Conservation (phyloP, 805 yeast species). For the Candida silvatica region DNA sequence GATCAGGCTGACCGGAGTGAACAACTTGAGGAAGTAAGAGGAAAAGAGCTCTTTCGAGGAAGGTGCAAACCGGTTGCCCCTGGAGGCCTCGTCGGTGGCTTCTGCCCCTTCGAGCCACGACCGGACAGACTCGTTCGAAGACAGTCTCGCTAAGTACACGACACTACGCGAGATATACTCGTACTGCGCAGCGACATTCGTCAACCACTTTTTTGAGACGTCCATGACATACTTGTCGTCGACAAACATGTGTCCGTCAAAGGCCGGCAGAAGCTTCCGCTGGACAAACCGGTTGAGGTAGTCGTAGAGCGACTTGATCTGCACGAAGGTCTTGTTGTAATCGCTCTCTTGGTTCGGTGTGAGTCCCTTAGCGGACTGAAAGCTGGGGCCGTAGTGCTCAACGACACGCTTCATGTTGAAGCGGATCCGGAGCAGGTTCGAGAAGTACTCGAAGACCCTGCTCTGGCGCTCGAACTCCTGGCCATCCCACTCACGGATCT, state of each 20-base stretch:
- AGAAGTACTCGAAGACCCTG: conserved; percentile 21
- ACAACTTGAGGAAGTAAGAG: conserved; percentile 22
- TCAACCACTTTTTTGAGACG: conserved; percentile 17
- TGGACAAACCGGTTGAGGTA: conserved; percentile 19
- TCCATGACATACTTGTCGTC: conserved; percentile 19
- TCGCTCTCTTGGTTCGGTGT: conserved; percentile 11
- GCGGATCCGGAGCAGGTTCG: conserved; percentile 17
- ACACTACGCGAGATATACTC: conserved; percentile 21
- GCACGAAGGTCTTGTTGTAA: conserved; percentile 22
- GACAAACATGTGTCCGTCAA: conserved; percentile 21
- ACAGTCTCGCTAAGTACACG: conserved; percentile 21
- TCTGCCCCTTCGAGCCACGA: conserved; percentile 16
- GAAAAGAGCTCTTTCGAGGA: conserved; percentile 21
- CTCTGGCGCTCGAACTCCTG: conserved; percentile 22
- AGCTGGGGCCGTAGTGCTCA: conserved; percentile 19
- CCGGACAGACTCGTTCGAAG: conserved; percentile 17
- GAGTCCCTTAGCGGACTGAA: conserved; percentile 6
- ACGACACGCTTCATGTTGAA: conserved; percentile 21
- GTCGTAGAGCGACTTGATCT: conserved; percentile 15
- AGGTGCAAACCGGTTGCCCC: conserved; percentile 16
- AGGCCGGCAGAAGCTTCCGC: conserved; percentile 18
- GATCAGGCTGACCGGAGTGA: conserved; percentile 21
- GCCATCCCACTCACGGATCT: conserved; percentile 17
- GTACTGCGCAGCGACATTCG: conserved; percentile 18
- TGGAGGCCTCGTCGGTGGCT: conserved; percentile 11